Conservation (phyloP, 805 yeast genomes). For the Huiozyma sinensis region DNA sequence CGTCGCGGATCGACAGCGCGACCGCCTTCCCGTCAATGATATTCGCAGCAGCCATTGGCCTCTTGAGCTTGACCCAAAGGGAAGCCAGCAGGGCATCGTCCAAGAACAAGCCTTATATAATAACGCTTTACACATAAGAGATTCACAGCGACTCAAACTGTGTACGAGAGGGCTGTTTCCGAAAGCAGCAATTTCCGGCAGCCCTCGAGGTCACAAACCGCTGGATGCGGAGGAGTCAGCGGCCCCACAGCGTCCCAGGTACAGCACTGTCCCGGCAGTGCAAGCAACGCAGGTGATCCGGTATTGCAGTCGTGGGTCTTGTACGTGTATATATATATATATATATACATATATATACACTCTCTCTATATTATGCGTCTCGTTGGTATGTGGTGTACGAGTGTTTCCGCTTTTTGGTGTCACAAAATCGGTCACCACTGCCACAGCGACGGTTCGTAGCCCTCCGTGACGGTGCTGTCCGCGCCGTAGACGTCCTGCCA, state of each 20-base stretch:
- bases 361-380: neutral
- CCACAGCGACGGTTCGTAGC: conserved; percentile 39
- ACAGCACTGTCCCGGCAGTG: too few species aligned
- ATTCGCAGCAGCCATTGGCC: conserved; percentile 5
- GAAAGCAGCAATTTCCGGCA: neutral
- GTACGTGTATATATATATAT: neutral
- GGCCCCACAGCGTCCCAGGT: too few species aligned
- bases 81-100: neutral
- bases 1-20: conserved; percentile 41
- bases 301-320: neutral
- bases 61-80: neutral
- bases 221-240: too few species aligned
- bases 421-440: conserved; percentile 6
- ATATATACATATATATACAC: neutral
- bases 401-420: neutral
- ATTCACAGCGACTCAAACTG: neutral
- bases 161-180: too few species aligned
- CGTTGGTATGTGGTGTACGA: neutral
- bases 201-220: neutral
- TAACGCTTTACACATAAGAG: neutral
- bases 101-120: neutral
- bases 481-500: conserved; percentile 76
- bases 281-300: neutral
- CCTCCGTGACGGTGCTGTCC: conserved; percentile 55
- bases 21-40: conserved; percentile 52